Evolutionary conservation across 768 basidiomycete genomes (phyloP).

Genomic region (Lepiota venenata): DNA sequence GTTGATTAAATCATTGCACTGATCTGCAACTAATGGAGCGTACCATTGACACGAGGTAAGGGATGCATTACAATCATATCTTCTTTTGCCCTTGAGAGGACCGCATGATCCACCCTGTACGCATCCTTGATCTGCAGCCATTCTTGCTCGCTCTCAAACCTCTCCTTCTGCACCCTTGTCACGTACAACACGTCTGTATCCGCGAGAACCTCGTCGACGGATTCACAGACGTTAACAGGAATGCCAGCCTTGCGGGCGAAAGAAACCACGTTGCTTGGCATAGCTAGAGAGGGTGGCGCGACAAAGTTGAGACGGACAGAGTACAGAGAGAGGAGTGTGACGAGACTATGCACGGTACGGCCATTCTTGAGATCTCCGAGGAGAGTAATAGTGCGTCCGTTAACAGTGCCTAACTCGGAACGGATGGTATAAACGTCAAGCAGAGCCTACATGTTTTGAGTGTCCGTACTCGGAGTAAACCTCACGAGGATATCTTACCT

Average conservation of each 20-base stretch:
- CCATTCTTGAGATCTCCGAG: slow-evolving; percentile 98
- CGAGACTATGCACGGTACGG: slow-evolving; percentile 94
- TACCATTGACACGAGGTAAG: slow-evolving; percentile 88
- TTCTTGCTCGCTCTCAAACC: slow-evolving; percentile 77
- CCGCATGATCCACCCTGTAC: slow-evolving; percentile 91
- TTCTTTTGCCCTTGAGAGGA: slow-evolving; percentile 89
- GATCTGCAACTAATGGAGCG: slow-evolving; percentile 17
- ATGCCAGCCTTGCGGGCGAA: slow-evolving; percentile 84
- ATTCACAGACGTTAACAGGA: slow-evolving; percentile 74
- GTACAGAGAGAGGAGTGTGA: slow-evolving; percentile 89
- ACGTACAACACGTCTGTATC: slow-evolving; percentile 97
- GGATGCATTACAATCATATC: slow-evolving; percentile 99
- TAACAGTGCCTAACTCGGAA: slow-evolving; percentile 96
- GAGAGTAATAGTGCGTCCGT: slow-evolving; percentile 88
- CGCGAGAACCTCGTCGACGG: slow-evolving; percentile 86
- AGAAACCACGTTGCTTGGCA: slow-evolving; percentile 84
- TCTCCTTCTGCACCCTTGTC: slow-evolving; percentile 93
- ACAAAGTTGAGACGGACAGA: slow-evolving; percentile 95
- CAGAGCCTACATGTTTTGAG: slow-evolving; percentile 51
- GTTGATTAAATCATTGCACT: background rate
- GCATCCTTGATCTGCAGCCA: slow-evolving; percentile 91
- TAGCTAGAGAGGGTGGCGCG: slow-evolving; percentile 78
- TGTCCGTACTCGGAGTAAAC: slow-evolving; percentile 1
- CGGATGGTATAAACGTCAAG: slow-evolving; percentile 93
- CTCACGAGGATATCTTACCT: slow-evolving; percentile 46